Evolutionary conservation across 768 basidiomycete genomes (phyloP).

Genomic region (Mycena chlorophos): DNA sequence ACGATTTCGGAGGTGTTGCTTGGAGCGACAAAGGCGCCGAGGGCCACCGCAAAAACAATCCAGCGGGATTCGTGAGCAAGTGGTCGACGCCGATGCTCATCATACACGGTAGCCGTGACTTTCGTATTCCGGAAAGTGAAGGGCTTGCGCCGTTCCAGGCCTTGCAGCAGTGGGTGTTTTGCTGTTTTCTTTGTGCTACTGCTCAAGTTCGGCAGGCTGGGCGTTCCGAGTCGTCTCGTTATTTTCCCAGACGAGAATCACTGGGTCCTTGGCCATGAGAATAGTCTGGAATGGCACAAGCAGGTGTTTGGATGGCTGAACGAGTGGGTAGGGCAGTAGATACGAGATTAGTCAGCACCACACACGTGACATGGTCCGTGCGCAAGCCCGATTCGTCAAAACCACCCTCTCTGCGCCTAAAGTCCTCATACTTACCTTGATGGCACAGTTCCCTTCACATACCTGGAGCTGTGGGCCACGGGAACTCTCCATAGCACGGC

Average conservation of each 20-base stretch:
- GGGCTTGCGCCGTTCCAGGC: not conserved
- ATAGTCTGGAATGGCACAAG: not conserved
- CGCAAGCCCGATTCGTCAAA: too few relatives aligned
- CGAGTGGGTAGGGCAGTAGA: not conserved
- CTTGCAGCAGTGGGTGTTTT: not conserved
- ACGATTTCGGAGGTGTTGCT: slow-evolving; percentile 82
- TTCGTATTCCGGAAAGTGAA: slow-evolving; percentile 81
- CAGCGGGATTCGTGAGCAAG: slow-evolving; percentile 77
- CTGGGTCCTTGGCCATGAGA: not conserved
- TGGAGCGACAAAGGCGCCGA: slow-evolving; percentile 64
- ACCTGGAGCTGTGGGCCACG: slow-evolving; percentile 1
- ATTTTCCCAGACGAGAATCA: slow-evolving; percentile 10
- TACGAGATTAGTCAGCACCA: too few relatives aligned
- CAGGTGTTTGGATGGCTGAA: not conserved
- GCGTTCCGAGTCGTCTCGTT: not conserved
- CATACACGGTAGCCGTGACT: slow-evolving; percentile 89
- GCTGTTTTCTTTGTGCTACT: not conserved
- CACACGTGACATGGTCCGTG: too few relatives aligned
- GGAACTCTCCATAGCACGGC: slow-evolving; percentile 58
- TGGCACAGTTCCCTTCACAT: slow-evolving; percentile 1
- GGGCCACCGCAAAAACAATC: slow-evolving; percentile 67
- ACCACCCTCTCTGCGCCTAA: too few relatives aligned
- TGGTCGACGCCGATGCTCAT: slow-evolving; percentile 88
- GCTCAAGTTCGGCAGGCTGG: not conserved
- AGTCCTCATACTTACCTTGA: slow-evolving; percentile 2